phyloP scores from a whole-genome alignment of 805 yeast species.

The Schwanniomyces occidentalis region DNA sequence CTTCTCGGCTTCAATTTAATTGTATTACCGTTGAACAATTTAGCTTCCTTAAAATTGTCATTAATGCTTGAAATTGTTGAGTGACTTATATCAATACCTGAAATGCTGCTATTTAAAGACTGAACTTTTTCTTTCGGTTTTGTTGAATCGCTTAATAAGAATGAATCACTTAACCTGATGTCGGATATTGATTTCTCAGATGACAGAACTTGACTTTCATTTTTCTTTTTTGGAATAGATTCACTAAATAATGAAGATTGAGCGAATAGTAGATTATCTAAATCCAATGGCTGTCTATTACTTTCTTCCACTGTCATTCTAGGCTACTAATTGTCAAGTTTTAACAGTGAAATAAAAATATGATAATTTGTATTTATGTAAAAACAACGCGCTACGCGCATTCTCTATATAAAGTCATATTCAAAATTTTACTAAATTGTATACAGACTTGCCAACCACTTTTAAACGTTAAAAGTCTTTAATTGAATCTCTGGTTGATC shows the following conservation, averaged over 20 bases:
- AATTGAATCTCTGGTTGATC: slow-evolving; percentile 17
- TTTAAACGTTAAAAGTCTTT: slow-evolving; percentile 25
- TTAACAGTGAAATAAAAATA: not conserved
- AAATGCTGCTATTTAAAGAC: not conserved
- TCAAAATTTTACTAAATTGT: not conserved
- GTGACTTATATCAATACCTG: no score
- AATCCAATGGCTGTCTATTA: slow-evolving; percentile 1
- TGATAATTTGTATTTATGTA: not conserved
- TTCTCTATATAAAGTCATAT: not conserved
- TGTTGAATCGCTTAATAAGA: not conserved
- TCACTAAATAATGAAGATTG: slow-evolving; percentile 3
- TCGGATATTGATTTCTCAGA: not conserved
- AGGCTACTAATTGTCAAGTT: no score
- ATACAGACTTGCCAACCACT: not conserved
- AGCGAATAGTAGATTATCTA: slow-evolving; percentile 3
- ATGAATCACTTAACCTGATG: slow-evolving; percentile 1
- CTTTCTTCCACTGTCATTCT: not conserved
- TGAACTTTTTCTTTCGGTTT: not conserved
- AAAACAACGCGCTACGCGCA: slow-evolving; percentile 3
- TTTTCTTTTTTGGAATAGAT: not conserved
- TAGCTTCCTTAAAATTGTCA: slow-evolving; percentile 14
- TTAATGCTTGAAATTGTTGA: no score
- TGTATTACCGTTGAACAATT: slow-evolving; percentile 18
- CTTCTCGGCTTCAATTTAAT: slow-evolving; percentile 13
- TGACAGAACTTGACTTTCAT: not conserved